Conservation (phyloP, 768 basidiomycete genomes). For the Lactarius psammicola region DNA sequence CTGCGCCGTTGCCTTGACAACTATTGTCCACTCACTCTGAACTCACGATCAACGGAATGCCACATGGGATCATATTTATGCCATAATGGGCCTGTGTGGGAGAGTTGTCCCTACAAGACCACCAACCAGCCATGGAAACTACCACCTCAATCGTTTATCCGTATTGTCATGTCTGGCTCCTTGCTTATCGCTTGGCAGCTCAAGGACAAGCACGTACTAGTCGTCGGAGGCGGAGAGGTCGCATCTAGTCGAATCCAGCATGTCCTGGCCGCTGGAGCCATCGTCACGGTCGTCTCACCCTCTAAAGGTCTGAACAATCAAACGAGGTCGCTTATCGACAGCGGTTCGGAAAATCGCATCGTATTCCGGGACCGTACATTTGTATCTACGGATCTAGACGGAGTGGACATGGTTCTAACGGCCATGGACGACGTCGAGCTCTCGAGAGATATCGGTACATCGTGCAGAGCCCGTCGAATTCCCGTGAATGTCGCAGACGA, state of each 20-base stretch:
- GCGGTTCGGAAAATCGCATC: constrained; percentile 49
- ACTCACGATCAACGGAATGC: no score
- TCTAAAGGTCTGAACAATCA: constrained; percentile 59
- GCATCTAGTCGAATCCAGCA: constrained; percentile 87
- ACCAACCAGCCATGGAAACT: not conserved
- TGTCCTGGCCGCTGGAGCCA: constrained; percentile 76
- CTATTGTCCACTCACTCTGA: not conserved
- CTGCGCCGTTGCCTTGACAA: not conserved
- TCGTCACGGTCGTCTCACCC: constrained; percentile 77
- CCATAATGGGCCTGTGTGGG: not conserved
- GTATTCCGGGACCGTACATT: constrained; percentile 73
- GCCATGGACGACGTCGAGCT: constrained; percentile 81
- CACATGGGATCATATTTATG: no score
- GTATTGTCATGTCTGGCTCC: constrained; percentile 46
- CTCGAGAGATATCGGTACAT: constrained; percentile 67
- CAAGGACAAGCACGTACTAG: constrained; percentile 74
- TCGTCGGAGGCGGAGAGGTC: constrained; percentile 93
- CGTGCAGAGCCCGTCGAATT: constrained; percentile 65
- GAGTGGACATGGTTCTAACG: constrained; percentile 84
- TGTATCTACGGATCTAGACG: constrained; percentile 60
- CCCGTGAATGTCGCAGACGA: constrained; percentile 97
- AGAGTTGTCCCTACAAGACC: not conserved
- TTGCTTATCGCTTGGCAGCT: constrained; percentile 95
- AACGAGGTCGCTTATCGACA: constrained; percentile 51
- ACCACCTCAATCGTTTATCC: not conserved